Evolutionary conservation across 2,329 filamentous ascomycete species (phyloP).

Genomic region (Sphaerulina musiva): DNA sequence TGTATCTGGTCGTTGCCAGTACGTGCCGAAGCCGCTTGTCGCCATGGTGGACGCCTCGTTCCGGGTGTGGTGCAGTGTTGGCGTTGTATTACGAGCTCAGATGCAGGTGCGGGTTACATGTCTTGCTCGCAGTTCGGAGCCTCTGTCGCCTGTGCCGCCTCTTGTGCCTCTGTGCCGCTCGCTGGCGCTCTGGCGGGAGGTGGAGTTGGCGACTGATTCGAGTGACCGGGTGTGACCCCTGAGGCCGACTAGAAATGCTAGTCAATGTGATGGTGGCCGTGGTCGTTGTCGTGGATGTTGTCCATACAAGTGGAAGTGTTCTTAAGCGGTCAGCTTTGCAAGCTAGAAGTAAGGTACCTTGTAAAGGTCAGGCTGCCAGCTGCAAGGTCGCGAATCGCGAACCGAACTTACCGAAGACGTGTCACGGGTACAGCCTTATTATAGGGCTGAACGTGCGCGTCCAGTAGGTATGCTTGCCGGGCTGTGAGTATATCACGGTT

Average conservation of each 20-base stretch:
- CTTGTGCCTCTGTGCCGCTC: slow-evolving; percentile 1
- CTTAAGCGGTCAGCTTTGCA: not conserved
- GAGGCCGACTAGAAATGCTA: too few species aligned
- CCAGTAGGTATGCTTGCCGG: not conserved
- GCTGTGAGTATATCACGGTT: not conserved
- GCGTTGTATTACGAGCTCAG: slow-evolving; percentile 1
- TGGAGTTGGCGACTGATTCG: too few species aligned
- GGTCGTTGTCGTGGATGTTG: not conserved
- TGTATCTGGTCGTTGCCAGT: slow-evolving; percentile 18
- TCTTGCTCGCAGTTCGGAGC: not conserved
- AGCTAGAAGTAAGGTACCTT: not conserved
- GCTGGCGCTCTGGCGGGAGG: not conserved
- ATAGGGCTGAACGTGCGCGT: not conserved
- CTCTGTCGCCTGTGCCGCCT: not conserved
- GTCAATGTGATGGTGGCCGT: too few species aligned
- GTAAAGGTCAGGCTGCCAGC: too few species aligned
- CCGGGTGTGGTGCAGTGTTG: not conserved
- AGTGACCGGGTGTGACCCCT: too few species aligned
- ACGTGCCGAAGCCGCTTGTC: slow-evolving; percentile 18
- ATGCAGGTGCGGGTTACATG: slow-evolving; percentile 2
- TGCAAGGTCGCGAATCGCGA: not conserved
- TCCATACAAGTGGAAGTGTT: slow-evolving; percentile 1
- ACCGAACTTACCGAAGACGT: not conserved
- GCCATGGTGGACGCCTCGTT: not conserved
- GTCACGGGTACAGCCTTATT: not conserved